These are phyloP conservation scores for Collariella sp. DNA, from an alignment of 495 filamentous ascomycete genomes.

Conservation along the genomic window DNA sequence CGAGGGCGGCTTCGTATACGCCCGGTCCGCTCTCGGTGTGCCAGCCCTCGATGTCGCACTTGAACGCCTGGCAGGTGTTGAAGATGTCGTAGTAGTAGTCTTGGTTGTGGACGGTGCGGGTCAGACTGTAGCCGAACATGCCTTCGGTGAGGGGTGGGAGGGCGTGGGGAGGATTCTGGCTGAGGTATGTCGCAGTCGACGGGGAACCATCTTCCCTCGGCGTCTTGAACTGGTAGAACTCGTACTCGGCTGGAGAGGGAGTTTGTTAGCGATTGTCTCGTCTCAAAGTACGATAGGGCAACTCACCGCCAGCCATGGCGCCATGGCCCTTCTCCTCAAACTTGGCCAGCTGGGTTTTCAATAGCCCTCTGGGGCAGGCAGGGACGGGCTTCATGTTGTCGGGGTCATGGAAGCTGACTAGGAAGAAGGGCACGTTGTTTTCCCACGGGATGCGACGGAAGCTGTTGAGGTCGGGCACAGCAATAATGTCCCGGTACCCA, in stretches of 20 bases:
- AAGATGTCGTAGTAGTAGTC: slow-evolving; percentile 92
- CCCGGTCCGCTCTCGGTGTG: slow-evolving; percentile 95
- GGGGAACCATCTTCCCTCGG: slow-evolving; percentile 55
- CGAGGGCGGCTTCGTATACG: slow-evolving; percentile 89
- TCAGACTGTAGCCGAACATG: slow-evolving; percentile 97
- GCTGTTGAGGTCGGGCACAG: slow-evolving; percentile 68
- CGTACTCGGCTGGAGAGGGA: slow-evolving; percentile 67
- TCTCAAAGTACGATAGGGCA: not conserved
- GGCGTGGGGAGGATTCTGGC: slow-evolving; percentile 58
- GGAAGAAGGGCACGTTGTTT: slow-evolving; percentile 82
- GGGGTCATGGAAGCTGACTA: slow-evolving; percentile 79
- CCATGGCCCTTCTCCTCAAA: slow-evolving; percentile 54
- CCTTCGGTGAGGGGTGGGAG: slow-evolving; percentile 81
- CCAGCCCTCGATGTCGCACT: slow-evolving; percentile 87
- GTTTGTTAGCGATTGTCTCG: slow-evolving; percentile 6
- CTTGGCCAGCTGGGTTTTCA: slow-evolving; percentile 61
- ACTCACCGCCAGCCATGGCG: slow-evolving; percentile 88
- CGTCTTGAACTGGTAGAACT: slow-evolving; percentile 88
- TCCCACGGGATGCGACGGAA: slow-evolving; percentile 96
- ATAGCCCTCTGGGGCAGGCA: slow-evolving; percentile 72
- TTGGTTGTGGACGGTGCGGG: slow-evolving; percentile 84
- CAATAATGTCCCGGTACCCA: slow-evolving; percentile 84
- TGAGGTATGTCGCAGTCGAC: slow-evolving; percentile 66
- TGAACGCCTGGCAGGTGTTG: slow-evolving; percentile 71
- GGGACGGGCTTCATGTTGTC: slow-evolving; percentile 60